Evolutionary conservation across 2,329 filamentous ascomycete species (phyloP).

Genomic region (Tolypocladium nubicola): DNA sequence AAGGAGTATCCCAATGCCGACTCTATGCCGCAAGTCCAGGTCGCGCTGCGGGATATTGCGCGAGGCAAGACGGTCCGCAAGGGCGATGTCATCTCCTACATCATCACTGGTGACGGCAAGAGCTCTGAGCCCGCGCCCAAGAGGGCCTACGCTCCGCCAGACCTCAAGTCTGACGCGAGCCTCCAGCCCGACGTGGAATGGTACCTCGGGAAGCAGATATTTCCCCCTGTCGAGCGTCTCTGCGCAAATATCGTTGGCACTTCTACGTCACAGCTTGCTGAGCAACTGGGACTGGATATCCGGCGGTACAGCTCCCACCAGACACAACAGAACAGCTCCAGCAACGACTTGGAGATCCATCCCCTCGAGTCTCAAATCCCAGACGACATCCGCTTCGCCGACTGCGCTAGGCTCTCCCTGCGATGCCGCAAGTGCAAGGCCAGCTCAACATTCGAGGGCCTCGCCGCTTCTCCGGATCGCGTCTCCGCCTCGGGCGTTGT

Average conservation of each 20-base stretch:
- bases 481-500: conserved; percentile 65
- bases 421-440: conserved; percentile 74
- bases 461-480: conserved; percentile 45
- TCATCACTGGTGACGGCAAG: conserved; percentile 69
- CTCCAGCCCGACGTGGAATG: conserved; percentile 90
- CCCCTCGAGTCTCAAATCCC: conserved; percentile 91
- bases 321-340: conserved; percentile 35
- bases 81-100: conserved; percentile 92
- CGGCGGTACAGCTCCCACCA: conserved; percentile 59
- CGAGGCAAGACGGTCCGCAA: conserved; percentile 81
- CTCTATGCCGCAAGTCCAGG: conserved; percentile 94
- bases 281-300: conserved; percentile 86
- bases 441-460: conserved; percentile 64
- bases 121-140: conserved; percentile 66
- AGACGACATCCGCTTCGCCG: conserved; percentile 78
- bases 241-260: conserved; percentile 94
- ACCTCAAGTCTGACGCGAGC: conserved; percentile 65
- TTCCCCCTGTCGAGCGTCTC: conserved; percentile 93
- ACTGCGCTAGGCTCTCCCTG: conserved; percentile 65
- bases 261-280: conserved; percentile 78
- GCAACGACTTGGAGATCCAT: conserved; percentile 63
- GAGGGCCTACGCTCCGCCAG: conserved; percentile 77
- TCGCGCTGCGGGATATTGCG: conserved; percentile 78
- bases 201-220: conserved; percentile 96
- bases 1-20: conserved; percentile 90